Base-by-base conservation (phyloP, 116 monocot genomes). In the Thalassia testudinum region DNA sequence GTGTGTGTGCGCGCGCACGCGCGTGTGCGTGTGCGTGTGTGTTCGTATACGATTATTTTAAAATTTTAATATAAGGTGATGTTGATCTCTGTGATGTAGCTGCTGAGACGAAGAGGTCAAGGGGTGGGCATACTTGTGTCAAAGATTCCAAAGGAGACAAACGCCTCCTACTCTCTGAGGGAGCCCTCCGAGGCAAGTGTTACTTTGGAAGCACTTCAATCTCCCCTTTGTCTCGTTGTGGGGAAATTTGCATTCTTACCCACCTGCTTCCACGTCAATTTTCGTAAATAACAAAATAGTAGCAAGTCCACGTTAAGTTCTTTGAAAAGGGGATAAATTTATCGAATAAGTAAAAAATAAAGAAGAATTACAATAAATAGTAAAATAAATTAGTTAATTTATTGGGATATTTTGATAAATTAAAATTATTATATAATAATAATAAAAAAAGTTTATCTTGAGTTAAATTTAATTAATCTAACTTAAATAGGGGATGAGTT, bases 41-140 rank as follows among this genome's bases (percentile, higher is more conserved):
- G 15, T 43, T n/a, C 42, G 42, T 43, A n/a, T n/a, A 1, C 47
- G 47, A 47, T 21, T 7, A 47, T 20, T 15, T 21, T 7, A 47
- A 47, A n/a, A 7, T n/a, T 17, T 47, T 19, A 47, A n/a, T n/a
- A n/a, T n/a, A n/a, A n/a, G 7, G 7, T 13, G 21, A 18, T 50
- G 27, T 27, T 53, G 27, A 53, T 53, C n/a, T 50, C 17, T 34
- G 10, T 34, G 12, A 23, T 34, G 1, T 43, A 83, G 84, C 76
- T 77, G 16, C 58, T 86, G 62, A 30, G 70, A 6, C 62, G 72
- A 19, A 71, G 81, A 65, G 66, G 77, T 27, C 80, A 81, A 24
- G 86, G 86, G 1, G 24, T 81, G 21, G 81, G 81, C 5, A 86
- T 86, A 45, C 74, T 86, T 18, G 86, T 86, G 26, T 74, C 81